Percentiles rank a stretch among this genome's conserved stretches.
phyloP scores from a whole-genome alignment of 2,329 filamentous ascomycete species.

The Magnaporthiopsis incrustans region DNA sequence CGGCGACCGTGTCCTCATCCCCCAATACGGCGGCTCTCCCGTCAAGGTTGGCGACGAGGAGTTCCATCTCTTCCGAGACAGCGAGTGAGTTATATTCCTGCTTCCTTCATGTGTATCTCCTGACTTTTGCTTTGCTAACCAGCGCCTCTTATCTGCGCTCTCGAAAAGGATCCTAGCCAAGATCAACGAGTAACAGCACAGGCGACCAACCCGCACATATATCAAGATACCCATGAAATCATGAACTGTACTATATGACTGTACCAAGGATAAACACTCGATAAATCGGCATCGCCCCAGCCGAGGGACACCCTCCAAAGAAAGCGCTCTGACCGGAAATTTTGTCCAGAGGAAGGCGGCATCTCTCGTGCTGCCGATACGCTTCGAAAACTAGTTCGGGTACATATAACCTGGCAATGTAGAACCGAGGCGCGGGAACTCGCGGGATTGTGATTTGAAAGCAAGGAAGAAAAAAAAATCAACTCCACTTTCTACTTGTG shows the following conservation, averaged over 20 bases:
- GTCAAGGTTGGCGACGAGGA: slow-evolving; percentile 98
- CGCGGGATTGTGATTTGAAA: neutral
- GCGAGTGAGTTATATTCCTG: slow-evolving; percentile 65
- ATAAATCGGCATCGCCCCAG: neutral
- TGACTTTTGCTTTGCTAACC: slow-evolving; percentile 5
- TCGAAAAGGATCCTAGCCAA: slow-evolving; percentile 79
- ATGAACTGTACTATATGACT: slow-evolving; percentile 10
- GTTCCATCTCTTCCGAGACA: slow-evolving; percentile 91
- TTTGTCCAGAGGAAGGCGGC: neutral
- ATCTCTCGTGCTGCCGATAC: neutral
- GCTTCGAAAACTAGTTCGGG: neutral
- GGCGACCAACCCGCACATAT: slow-evolving; percentile 13
- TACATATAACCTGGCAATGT: neutral
- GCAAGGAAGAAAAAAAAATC: neutral
- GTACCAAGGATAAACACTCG: slow-evolving; percentile 7
- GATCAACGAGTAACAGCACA: slow-evolving; percentile 81
- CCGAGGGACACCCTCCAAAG: neutral
- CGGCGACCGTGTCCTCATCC: slow-evolving; percentile 92
- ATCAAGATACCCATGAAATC: slow-evolving; percentile 22
- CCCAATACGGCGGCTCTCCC: slow-evolving; percentile 87
- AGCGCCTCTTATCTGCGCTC: slow-evolving; percentile 6
- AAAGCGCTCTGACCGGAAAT: neutral
- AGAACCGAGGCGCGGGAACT: neutral
- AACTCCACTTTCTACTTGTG: slow-evolving; percentile 2
- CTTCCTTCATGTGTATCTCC: neutral